Evolutionary conservation across 495 filamentous ascomycete genomes (phyloP), one percentile per base, ranked within the genome.

Genomic region (Daldinia childiae): DNA sequence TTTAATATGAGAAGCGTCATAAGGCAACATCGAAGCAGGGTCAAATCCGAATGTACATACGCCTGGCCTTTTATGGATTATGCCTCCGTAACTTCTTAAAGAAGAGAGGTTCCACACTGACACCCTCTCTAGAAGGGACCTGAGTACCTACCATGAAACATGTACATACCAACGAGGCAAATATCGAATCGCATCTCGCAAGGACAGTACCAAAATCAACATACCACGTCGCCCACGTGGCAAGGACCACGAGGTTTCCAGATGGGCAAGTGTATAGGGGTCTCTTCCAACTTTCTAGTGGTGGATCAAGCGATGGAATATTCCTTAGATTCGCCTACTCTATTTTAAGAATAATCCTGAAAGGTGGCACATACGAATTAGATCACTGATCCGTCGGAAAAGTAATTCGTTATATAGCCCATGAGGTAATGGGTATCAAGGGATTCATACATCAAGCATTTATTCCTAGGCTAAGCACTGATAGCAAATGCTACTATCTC

Each of bases 151-250:
- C 8, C 12, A 52, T 72, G 45, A 54, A 67, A 56, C 45, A 26
- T 38, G 24, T 41, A 30, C 29, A 59, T 51, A 45, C 68, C 41
- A 58, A 7, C 24, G n/a, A 67, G 51, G 58, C 32, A n/a, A 54
- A 34, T 58, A 27, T 64, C 64, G 30, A 63, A 32, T 60, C 56
- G 48, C 69, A 61, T 68, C 59, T 66, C 58, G 21, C 58, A 58
- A 67, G 43, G 63, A 50, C 21, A 58, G 36, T 65, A 64, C 65
- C 70, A 57, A 59, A 66, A 54, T 51, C 58, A 17, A 58, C 11
- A 21, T 59, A 62, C 62, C 52, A 66, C 66, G 62, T 45, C 58
- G 55, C 60, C 71, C 71, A 73, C 71, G 71, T 73, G 71, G 71
- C 71, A 52, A 58, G 32, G 24, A 27, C 58, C 43, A 55, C 32